Base-by-base conservation (phyloP, 441 rosid genomes). In the Isatis lusitanica region DNA sequence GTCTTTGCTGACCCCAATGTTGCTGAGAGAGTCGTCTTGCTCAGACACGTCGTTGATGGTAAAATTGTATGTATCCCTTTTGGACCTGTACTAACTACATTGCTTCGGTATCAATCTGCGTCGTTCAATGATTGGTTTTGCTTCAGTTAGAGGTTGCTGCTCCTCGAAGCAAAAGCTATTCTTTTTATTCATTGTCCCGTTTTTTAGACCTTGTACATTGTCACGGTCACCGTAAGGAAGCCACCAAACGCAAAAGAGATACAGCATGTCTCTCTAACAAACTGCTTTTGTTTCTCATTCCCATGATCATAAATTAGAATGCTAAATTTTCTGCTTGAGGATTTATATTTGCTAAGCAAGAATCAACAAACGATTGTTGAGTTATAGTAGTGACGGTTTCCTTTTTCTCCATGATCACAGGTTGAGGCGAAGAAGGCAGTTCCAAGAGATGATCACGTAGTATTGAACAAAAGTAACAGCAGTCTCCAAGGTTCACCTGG, bases 391-490 rank as follows among this genome's bases (percentile, higher is more conserved):
- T 58, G 40, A 63, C 15, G 33, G 48, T 26, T 74, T 73, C 43
- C 35, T 28, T 65, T 31, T 48, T 13, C 36, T 74, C 30, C 48
- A 48, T 73, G 44, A 73, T 74, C 66, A 58, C 85, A 89, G 94
- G 94, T 89, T 69, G 94, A 89, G 82, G 94, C 91, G 11, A 89
- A 89, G 81, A 89, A 87, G 80, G 94, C 94, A 24, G 91, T 89
- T 70, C 94, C 91, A 3, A 82, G 94, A 71, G 94, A 89, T 75
- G 94, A 87, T 78, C 90, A 83, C 73, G 71, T 68, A 79, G 81
- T 81, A 8, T 61, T 80, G 40, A 84, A 60, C 82, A 84, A 84
- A 78, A 85, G 76, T 78, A 81, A 64, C 73, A 68, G 66, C 77
- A 81, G 85, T 73, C 76, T 82, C 31, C 86, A 85, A 26, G 87